Conservation (phyloP, 495 filamentous ascomycete genomes). For the Neurospora sp. region DNA sequence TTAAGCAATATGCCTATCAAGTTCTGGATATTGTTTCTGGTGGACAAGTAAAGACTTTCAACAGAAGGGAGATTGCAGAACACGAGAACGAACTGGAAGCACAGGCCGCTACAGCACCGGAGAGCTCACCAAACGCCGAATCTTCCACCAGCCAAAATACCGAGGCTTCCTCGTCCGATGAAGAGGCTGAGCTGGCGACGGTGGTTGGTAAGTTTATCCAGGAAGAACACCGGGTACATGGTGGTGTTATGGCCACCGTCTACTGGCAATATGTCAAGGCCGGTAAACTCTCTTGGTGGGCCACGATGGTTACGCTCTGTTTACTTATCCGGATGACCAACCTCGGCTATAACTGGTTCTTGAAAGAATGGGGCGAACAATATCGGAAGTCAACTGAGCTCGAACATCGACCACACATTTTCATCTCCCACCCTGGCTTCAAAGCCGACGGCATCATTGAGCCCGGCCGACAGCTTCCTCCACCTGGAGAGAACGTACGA, state of each 20-base stretch:
- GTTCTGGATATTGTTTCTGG: constrained; percentile 52
- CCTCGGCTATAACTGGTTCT: constrained; percentile 63
- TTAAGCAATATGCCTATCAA: constrained; percentile 54
- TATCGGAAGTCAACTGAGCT: constrained; percentile 33
- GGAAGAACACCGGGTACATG: constrained; percentile 66
- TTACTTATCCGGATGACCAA: constrained; percentile 48
- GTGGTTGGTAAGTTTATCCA: constrained; percentile 68
- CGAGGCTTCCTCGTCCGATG: constrained; percentile 17
- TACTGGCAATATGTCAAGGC: constrained; percentile 81
- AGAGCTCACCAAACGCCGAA: background rate
- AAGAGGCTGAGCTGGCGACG: constrained; percentile 29
- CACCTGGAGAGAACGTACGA: constrained; percentile 53
- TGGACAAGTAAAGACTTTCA: constrained; percentile 42
- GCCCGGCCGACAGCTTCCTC: constrained; percentile 39
- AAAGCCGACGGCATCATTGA: constrained; percentile 33
- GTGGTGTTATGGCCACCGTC: constrained; percentile 60
- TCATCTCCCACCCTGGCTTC: background rate
- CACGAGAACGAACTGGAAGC: constrained; percentile 17
- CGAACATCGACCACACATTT: background rate
- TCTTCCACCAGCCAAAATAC: constrained; percentile 2
- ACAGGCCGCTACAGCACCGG: constrained; percentile 3
- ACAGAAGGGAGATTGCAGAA: constrained; percentile 19
- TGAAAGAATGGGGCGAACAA: constrained; percentile 77
- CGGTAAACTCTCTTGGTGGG: constrained; percentile 64
- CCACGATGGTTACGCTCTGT: constrained; percentile 46